Evolutionary conservation across 768 basidiomycete genomes (phyloP), one percentile per base, ranked within the genome.

Genomic region (Amyloporia xantha): DNA sequence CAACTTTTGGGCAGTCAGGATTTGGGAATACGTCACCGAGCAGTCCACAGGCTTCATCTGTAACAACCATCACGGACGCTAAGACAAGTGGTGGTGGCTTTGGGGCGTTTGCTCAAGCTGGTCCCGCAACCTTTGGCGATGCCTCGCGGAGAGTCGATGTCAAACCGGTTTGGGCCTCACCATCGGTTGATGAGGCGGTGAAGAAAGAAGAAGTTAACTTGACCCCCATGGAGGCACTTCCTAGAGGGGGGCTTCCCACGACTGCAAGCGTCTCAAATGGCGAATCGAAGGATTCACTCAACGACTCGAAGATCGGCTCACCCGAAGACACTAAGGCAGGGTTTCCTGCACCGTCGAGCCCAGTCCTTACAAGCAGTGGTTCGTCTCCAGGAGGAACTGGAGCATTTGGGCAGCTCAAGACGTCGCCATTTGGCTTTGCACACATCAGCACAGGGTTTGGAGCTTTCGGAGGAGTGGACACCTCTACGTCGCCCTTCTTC

Each of bases 361-460:
- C 47, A 9, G n/a, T n/a, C n/a, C 30, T 23, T 1, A 25, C 25
- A 28, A 35, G 19, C 9, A 20, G 25, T 4, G 1, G 28, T 0
- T 13, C 43, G 17, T 19, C 54, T 12, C 38, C 38, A 19, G 19
- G 9, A 10, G 20, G 20, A 19, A n/a, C 38, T 6, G 52, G 52
- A 2, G 56, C 56, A 1, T 60, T 60, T 30, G 48, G 43, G 5
- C 44, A 50, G 6, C 52, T 57, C 25, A 53, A 45, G 6, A 52
- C 55, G 15, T 53, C 56, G 5, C 25, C 56, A 3, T 51, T 20
- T 15, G 55, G 51, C 3, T 57, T 57, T 47, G 42, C 53, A 5
- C 49, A 49, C 30, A 44, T 57, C 10, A 42, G 49, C 12, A 7
- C 51, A 2, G 57, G 57, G 6, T 58, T 55, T 43, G 57, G 57